Evolutionary conservation across 2,329 filamentous ascomycete genomes (phyloP).

Genomic region (Penicillium capsulatum): DNA sequence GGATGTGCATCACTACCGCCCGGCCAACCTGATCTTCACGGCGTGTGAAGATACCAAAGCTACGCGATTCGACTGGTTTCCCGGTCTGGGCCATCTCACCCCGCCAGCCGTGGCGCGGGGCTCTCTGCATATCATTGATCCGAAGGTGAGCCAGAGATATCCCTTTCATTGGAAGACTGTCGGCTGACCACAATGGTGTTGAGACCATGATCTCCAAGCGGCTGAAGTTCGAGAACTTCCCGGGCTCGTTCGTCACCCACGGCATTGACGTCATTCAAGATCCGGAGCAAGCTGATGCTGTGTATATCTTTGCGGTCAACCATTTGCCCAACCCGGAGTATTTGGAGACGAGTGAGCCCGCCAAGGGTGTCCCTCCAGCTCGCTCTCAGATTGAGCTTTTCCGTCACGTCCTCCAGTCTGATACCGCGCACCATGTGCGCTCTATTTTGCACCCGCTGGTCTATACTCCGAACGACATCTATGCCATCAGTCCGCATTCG

Average conservation of each 20-base stretch:
- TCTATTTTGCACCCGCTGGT: constrained; percentile 53
- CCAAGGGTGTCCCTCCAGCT: constrained; percentile 35
- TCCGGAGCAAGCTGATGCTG: constrained; percentile 38
- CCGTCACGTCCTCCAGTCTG: constrained; percentile 48
- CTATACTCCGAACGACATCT: constrained; percentile 57
- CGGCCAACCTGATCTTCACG: constrained; percentile 51
- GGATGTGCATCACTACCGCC: constrained; percentile 54
- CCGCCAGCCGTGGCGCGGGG: constrained; percentile 31
- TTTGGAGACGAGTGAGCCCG: constrained; percentile 9
- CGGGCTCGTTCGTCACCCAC: constrained; percentile 54
- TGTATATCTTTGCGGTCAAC: constrained; percentile 61
- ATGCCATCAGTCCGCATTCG: constrained; percentile 45
- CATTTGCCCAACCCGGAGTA: constrained; percentile 52
- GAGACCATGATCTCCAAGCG: constrained; percentile 47
- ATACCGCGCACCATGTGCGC: constrained; percentile 46
- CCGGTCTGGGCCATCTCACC: constrained; percentile 43
- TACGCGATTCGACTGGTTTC: constrained; percentile 52
- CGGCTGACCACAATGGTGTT: neutral
- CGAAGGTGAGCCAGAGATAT: constrained; percentile 38
- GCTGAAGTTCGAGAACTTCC: constrained; percentile 51
- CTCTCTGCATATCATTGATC: constrained; percentile 50
- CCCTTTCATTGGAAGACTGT: neutral
- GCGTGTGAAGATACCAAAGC: constrained; percentile 50
- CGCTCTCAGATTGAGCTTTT: constrained; percentile 58
- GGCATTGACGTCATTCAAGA: constrained; percentile 59